phyloP scores from a whole-genome alignment of 2,329 filamentous ascomycete genomes.

The Purpureocillium lavendulum region DNA sequence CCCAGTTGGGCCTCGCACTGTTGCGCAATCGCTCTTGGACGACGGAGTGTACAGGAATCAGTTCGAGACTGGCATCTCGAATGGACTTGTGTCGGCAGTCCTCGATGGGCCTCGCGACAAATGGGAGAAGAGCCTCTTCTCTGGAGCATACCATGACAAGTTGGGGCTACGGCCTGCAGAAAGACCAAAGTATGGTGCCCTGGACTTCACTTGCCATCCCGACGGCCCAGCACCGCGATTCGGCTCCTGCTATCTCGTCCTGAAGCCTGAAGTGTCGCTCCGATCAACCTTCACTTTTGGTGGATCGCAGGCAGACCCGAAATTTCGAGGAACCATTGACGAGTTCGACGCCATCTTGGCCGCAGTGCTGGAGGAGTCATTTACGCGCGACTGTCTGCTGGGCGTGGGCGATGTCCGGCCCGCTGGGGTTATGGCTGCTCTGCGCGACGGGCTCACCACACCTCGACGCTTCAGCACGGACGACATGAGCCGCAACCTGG shows the following conservation, averaged over 20 bases:
- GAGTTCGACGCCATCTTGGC: conserved; percentile 10
- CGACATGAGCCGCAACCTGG: conserved; percentile 9
- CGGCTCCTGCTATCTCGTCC: conserved; percentile 11
- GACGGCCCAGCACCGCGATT: conserved; percentile 12
- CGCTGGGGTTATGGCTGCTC: conserved; percentile 2
- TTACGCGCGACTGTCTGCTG: conserved; percentile 9
- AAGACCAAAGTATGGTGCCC: conserved; percentile 12
- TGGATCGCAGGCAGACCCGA: conserved; percentile 9
- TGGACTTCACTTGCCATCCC: conserved; percentile 9
- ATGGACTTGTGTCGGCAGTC: conserved; percentile 8
- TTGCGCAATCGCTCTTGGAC: conserved; percentile 6
- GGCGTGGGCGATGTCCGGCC: conserved; percentile 8
- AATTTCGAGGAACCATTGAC: conserved; percentile 8
- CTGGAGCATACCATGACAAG: conserved; percentile 1
- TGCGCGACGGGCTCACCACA: not conserved
- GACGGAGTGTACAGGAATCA: conserved; percentile 10
- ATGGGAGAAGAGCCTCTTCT: not conserved
- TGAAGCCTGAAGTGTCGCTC: conserved; percentile 6
- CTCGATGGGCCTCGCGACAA: conserved; percentile 8
- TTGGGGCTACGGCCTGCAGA: not conserved
- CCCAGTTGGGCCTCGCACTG: conserved; percentile 6
- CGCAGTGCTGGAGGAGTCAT: conserved; percentile 11
- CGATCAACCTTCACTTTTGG: conserved; percentile 12
- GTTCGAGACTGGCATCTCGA: conserved; percentile 13
- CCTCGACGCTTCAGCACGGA: not conserved